phyloP scores from a whole-genome alignment of 2,329 filamentous ascomycete genomes.

The Tolypocladium tundrense region DNA sequence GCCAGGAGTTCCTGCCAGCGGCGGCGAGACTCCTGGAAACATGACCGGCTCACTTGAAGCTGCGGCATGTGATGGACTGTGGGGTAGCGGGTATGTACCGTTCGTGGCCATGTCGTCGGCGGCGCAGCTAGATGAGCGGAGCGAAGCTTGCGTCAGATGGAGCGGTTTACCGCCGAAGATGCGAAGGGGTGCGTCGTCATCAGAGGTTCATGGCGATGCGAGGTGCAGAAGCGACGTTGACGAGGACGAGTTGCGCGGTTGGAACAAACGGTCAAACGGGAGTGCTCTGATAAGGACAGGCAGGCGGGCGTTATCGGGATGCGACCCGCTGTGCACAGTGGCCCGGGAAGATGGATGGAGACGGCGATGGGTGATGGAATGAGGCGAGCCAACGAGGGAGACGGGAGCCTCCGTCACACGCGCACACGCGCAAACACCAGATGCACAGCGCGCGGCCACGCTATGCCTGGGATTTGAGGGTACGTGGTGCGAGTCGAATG shows the following conservation, averaged over 20 bases:
- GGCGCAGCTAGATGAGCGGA: not conserved
- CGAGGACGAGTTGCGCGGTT: not conserved
- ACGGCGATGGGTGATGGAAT: not conserved
- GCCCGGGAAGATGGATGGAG: not conserved
- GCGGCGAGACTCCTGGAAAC: constrained; percentile 3
- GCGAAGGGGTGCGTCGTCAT: not conserved
- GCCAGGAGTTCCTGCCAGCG: not conserved
- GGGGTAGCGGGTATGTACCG: constrained; percentile 4
- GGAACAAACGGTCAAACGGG: not conserved
- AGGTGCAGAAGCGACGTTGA: not conserved
- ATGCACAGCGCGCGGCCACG: not conserved
- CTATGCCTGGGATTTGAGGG: not conserved
- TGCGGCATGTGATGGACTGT: not conserved
- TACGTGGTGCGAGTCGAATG: not conserved
- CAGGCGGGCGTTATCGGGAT: constrained; percentile 1
- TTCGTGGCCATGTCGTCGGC: constrained; percentile 5
- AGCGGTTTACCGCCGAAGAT: not conserved
- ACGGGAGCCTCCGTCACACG: not conserved
- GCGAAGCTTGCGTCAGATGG: not conserved
- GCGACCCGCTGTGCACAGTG: not conserved
- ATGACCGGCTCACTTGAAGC: constrained; percentile 5
- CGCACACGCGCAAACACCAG: not conserved
- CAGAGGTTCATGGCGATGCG: not conserved
- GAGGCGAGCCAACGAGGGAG: not conserved
- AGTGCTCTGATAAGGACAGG: not conserved